phyloP scores from a whole-genome alignment of 345 rosid genomes.

The Nasturtium officinale region DNA sequence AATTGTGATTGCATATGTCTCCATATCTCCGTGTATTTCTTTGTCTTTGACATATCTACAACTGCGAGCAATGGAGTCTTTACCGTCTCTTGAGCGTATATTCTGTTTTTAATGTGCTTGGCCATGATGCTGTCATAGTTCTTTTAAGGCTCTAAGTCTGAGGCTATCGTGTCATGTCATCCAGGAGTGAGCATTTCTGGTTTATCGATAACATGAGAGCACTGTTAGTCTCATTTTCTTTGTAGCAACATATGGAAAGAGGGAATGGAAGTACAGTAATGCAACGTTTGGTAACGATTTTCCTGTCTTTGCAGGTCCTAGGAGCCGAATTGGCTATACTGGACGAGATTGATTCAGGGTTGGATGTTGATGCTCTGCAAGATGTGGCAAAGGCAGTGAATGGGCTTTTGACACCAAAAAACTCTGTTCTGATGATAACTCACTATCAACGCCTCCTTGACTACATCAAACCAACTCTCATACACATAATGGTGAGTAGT shows the following conservation, averaged over 20 bases:
- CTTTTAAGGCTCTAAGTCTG: neutral
- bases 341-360: constrained; percentile 97
- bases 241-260: neutral
- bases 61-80: neutral
- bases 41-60: constrained; percentile 2
- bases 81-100: neutral
- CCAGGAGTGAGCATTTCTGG: neutral
- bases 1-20: neutral
- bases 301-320: constrained; percentile 57
- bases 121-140: constrained; percentile 6
- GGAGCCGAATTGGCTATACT: constrained; percentile 92
- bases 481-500: constrained; percentile 84
- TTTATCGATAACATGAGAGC: neutral
- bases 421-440: constrained; percentile 90
- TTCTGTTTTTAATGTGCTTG: constrained; percentile 7
- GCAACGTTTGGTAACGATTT: neutral
- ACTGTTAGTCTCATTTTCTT: neutral
- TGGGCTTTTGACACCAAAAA: constrained; percentile 75
- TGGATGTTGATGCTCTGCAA: constrained; percentile 88
- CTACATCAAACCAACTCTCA: constrained; percentile 70
- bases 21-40: neutral
- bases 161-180: neutral
- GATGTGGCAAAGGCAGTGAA: constrained; percentile 97
- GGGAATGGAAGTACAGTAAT: constrained; percentile 3
- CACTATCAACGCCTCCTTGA: constrained; percentile 86